A percentile compares a stretch with the other conserved stretches of the same genome.
Conservation (phyloP, 345 rosid species). For the Dovyalis caffra region DNA sequence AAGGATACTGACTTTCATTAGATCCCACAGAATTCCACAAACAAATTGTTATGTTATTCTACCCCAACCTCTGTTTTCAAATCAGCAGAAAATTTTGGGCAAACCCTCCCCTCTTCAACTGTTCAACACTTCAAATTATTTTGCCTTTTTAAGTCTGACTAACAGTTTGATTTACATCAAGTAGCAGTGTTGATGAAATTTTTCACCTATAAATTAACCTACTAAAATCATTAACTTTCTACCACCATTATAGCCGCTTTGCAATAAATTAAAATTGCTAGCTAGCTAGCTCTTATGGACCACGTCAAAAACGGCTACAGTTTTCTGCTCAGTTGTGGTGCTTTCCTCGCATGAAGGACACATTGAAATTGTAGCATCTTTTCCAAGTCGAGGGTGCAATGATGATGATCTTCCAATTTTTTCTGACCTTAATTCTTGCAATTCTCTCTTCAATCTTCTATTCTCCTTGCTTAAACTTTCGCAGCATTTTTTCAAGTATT, state of each 20-base stretch:
- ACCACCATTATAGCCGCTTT: not conserved
- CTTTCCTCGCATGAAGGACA: conserved; percentile 10
- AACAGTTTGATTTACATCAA: not conserved
- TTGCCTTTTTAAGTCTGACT: not conserved
- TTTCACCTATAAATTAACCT: not conserved
- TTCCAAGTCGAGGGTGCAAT: not conserved
- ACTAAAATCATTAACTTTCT: not conserved
- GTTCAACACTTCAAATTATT: not conserved
- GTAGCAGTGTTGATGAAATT: not conserved
- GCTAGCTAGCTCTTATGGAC: not conserved
- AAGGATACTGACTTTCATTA: not conserved
- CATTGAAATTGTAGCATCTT: not conserved
- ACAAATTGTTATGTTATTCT: not conserved
- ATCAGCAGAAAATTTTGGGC: not conserved
- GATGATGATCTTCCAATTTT: not conserved
- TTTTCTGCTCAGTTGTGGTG: not conserved
- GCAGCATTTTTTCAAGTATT: conserved; percentile 41
- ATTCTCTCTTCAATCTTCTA: conserved; percentile 40
- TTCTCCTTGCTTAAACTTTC: conserved; percentile 42
- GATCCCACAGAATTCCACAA: not conserved
- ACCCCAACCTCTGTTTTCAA: not conserved
- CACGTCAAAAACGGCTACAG: not conserved
- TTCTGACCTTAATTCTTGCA: conserved; percentile 36
- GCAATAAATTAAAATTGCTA: not conserved
- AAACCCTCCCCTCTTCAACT: not conserved